Evolutionary conservation across 345 rosid genomes (phyloP), one percentile per base, ranked within the genome.

Genomic region (Citrus mangshanensis): DNA sequence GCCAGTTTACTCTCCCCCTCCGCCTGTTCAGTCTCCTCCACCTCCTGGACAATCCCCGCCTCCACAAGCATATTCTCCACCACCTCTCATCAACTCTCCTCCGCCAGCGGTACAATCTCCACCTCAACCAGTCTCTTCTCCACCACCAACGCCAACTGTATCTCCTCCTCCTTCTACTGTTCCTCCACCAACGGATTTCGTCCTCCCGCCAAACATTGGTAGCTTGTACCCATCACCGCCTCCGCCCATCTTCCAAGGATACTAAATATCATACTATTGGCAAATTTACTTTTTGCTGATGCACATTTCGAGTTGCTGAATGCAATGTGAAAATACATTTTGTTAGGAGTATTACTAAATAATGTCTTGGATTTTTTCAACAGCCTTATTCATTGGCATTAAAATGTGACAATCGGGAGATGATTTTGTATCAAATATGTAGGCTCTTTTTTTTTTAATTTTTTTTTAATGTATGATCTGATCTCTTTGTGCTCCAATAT

Each of bases 191-290:
- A 28, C 32, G n/a, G 80, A 85, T 4, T 10, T 90, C 56, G 25
- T 76, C 71, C 84, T 93, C 58, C 98, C 98, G 21, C 87, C 90
- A 81, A 74, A 73, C 72, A 61, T 93, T 7, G 98, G 98, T 27
- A 86, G 80, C 77, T 82, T 88, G 40, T 93, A 93, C 81, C 73
- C 89, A 6, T 93, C 98, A 7, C 98, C 98, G 30, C 98, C 98
- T 38, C 98, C 98, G 21, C 98, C 98, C 38, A 74, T 87, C 73
- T 83, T 89, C 80, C 88, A 79, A 27, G 98, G 98, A 79, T 92
- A 94, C 81, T 94, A 87, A 88, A 68, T 54, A 68, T 28, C n/a
- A 24, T 14, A 10, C 0, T 30, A 18, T 60, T 69, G 18, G 54
- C 51, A 46, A 46, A 46, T 46, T 46, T 46, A 46, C 3, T 46